Evolutionary conservation across 2,329 filamentous ascomycete species (phyloP), one percentile per base, ranked within the genome.

Genomic region (Colletotrichum tofieldiae): DNA sequence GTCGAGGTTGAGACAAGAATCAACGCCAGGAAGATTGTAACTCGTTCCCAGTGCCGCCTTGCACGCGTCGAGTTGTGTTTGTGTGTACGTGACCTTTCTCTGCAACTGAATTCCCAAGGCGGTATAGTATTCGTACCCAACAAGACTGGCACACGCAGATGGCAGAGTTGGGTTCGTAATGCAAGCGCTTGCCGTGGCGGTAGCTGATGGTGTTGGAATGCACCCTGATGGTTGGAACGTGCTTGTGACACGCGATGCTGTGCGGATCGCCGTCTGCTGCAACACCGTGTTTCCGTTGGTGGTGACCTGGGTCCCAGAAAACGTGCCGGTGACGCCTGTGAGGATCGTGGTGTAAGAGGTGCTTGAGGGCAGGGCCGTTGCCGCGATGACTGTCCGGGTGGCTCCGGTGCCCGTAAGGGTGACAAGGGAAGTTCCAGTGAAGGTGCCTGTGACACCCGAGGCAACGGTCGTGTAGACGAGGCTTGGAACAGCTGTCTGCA

Each of bases 181-280:
- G 4, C 62, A 71, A 20, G 5, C 32, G 39, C 16, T 20, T 14
- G 5, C 32, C 20, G 43, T n/a, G 2, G 51, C n/a, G 1, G 49
- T 5, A 7, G 37, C 35, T 1, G 64, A 20, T 1, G 16, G 68
- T 7, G 68, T 67, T 2, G 68, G 32, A 3, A 71, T 56, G 35
- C 68, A 71, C 8, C 68, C 68, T 1, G 68, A 51, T 5, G 64
- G 64, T 16, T 39, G 29, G 3, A 23, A 67, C 6, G 68, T 56
- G 18, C n/a, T 16, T 1, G 56, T 59, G 16, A 54, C 16, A 12
- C 16, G 49, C 12, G 58, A 32, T 32, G 6, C 29, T 3, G 29
- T 32, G 29, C 29, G 26, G 18, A 71, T 14, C 5, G 52, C 49
- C 41, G 64, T 66, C 32, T 60, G 32, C 11, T 45, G 29, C 32